These are phyloP conservation scores for Psilocybe azurescens DNA, from an alignment of 768 basidiomycete genomes.

Conservation along the genomic window DNA sequence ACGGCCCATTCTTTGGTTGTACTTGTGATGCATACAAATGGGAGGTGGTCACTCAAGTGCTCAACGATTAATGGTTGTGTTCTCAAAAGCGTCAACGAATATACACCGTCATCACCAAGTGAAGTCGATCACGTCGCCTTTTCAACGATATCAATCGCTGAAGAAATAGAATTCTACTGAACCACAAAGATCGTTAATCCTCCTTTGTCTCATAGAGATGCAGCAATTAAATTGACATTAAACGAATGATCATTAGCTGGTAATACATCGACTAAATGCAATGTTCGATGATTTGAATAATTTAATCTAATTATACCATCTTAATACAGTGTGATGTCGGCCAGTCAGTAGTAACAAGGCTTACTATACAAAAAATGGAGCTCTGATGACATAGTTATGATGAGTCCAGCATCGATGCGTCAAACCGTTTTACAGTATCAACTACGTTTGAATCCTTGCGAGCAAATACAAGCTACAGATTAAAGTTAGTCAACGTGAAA, in stretches of 20 bases:
- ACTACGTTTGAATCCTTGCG: constrained; percentile 81
- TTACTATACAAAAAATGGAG: constrained; percentile 25
- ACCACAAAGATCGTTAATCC: too few species aligned
- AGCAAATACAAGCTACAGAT: constrained; percentile 77
- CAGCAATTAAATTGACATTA: too few species aligned
- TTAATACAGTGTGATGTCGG: constrained; percentile 12
- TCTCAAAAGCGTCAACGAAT: too few species aligned
- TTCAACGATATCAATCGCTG: too few species aligned
- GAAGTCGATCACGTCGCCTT: too few species aligned
- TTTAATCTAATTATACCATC: constrained; percentile 7
- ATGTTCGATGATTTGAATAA: neutral
- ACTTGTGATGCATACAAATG: too few species aligned
- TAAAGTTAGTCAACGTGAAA: constrained; percentile 1
- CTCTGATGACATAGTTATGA: constrained; percentile 12
- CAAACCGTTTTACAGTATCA: constrained; percentile 78
- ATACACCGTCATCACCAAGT: too few species aligned
- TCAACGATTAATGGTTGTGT: too few species aligned
- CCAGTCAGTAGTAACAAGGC: constrained; percentile 13
- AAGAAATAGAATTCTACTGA: too few species aligned
- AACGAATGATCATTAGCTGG: neutral
- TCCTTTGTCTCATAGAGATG: too few species aligned
- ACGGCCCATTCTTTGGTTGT: too few species aligned
- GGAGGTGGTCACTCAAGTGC: too few species aligned
- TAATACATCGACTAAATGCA: neutral
- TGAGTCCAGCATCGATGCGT: constrained; percentile 33